Conservation (phyloP, 1,284 basidiomycete species). For the Puccinia hordei region DNA sequence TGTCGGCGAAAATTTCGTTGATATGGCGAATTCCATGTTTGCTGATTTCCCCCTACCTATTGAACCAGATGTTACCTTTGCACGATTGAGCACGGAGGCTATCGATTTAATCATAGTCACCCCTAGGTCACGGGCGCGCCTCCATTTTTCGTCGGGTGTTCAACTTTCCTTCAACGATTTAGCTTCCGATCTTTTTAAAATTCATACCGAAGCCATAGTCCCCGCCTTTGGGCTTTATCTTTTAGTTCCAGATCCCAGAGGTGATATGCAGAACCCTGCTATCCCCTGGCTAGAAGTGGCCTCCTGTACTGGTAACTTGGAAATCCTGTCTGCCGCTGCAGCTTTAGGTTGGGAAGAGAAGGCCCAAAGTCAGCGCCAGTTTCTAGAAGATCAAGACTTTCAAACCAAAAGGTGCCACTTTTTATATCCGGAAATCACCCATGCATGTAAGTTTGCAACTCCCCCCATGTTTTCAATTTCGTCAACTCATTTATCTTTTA, state of each 20-base stretch:
- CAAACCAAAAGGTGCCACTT: constrained; percentile 27
- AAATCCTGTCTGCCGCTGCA: constrained; percentile 6
- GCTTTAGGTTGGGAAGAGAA: constrained; percentile 27
- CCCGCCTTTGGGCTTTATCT: constrained; percentile 29
- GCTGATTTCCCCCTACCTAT: constrained; percentile 9
- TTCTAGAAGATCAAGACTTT: constrained; percentile 30
- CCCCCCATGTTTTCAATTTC: background rate
- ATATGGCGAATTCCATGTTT: constrained; percentile 30
- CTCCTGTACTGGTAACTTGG: constrained; percentile 33
- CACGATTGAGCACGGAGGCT: constrained; percentile 10
- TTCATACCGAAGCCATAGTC: constrained; percentile 3
- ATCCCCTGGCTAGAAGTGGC: constrained; percentile 34
- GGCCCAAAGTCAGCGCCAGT: constrained; percentile 25
- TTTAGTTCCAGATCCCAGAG: constrained; percentile 30
- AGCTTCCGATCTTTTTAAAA: constrained; percentile 30
- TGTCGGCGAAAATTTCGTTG: constrained; percentile 20
- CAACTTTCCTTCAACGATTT: constrained; percentile 30
- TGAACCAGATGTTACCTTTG: constrained; percentile 37
- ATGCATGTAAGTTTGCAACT: background rate
- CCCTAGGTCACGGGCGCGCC: constrained; percentile 23
- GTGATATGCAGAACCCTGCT: constrained; percentile 19
- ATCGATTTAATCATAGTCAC: constrained; percentile 34
- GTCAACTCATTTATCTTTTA: constrained; percentile 1
- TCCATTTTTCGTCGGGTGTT: constrained; percentile 25
- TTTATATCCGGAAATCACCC: constrained; percentile 10